Conservation (phyloP, 2,329 filamentous ascomycete species). For the Knufia petricola region DNA sequence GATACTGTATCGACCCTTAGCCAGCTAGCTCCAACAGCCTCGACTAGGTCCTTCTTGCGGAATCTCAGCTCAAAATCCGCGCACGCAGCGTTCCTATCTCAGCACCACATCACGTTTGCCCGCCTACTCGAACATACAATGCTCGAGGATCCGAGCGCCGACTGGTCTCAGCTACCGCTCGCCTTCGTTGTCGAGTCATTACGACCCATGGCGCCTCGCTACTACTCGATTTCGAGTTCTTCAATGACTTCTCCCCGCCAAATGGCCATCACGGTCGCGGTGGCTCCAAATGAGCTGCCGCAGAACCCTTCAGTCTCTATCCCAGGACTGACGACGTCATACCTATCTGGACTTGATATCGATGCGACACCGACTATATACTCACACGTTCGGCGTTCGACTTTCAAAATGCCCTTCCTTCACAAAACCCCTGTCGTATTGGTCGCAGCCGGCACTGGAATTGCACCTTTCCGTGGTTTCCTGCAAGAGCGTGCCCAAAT, state of each 20-base stretch:
- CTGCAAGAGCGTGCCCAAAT: slow-evolving; percentile 20
- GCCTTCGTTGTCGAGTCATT: slow-evolving; percentile 21
- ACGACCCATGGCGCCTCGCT: slow-evolving; percentile 19
- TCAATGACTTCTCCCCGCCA: slow-evolving; percentile 16
- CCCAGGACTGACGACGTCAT: slow-evolving; percentile 13
- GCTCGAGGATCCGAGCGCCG: slow-evolving; percentile 13
- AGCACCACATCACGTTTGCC: slow-evolving; percentile 26
- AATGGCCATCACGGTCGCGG: slow-evolving; percentile 15
- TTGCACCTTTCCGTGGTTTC: slow-evolving; percentile 24
- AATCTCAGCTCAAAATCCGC: slow-evolving; percentile 81
- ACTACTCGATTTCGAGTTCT: slow-evolving; percentile 24
- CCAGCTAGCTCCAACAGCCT: slow-evolving; percentile 70
- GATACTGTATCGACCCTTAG: slow-evolving; percentile 75
- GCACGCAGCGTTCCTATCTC: slow-evolving; percentile 62
- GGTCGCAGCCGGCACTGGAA: slow-evolving; percentile 23
- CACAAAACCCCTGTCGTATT: slow-evolving; percentile 23
- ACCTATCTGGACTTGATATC: slow-evolving; percentile 9
- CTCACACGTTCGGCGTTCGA: slow-evolving; percentile 14
- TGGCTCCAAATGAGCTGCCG: slow-evolving; percentile 10
- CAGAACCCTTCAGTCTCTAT: slow-evolving; percentile 8
- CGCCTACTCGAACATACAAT: slow-evolving; percentile 26
- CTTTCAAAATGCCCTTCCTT: slow-evolving; percentile 19
- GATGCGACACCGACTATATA: background rate
- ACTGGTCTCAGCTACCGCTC: slow-evolving; percentile 19
- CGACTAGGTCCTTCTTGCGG: slow-evolving; percentile 68